Evolutionary conservation across 2,329 filamentous ascomycete species (phyloP), one percentile per base, ranked within the genome.

Genomic region (Clarireedia monteithiana): DNA sequence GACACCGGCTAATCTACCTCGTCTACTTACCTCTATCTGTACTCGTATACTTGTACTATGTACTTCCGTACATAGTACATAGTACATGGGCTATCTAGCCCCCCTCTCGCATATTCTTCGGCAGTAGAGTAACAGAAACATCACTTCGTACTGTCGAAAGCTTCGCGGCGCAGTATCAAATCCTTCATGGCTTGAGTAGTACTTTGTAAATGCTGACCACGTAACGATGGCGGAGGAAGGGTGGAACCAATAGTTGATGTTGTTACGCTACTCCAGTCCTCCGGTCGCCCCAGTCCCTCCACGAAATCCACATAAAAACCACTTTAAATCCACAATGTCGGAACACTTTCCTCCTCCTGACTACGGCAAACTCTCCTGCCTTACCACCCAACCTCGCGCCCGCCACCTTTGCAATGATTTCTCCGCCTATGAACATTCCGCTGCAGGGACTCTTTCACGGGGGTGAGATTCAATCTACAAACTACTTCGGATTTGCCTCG

Each of bases 401-500:
- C 50, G 47, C 53, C 39, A 50, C 47, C 53, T 30, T 42, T 40
- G 10, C 36, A 24, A 24, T 55, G 14, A 30, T 50, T 36, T 40
- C 20, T 44, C 46, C 53, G 46, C 46, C 53, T 55, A 55, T 45
- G 20, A 38, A 34, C 30, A 34, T 55, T 39, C 53, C 53, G 53
- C 47, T 50, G 53, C 53, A 55, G 47, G 53, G 53, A 27, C 52
- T 42, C 50, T 50, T 36, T 34, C 27, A 48, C 15, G 9, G 12
- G 9, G 12, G 42, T 26, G 34, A 34, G 46, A 42, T 55, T 26
- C 53, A 20, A 44, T 55, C 53, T 50, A 48, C 53, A 20, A 44
- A 50, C 53, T 50, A 48, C 44, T 27, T 50, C 39, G 47, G 47
- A 55, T 50, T 27, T 55, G 39, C 47, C 38, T 55, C 53, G 53